Evolutionary conservation across 164 flowering plant species (phyloP).

Genomic region (Paratinospora sagittata): DNA sequence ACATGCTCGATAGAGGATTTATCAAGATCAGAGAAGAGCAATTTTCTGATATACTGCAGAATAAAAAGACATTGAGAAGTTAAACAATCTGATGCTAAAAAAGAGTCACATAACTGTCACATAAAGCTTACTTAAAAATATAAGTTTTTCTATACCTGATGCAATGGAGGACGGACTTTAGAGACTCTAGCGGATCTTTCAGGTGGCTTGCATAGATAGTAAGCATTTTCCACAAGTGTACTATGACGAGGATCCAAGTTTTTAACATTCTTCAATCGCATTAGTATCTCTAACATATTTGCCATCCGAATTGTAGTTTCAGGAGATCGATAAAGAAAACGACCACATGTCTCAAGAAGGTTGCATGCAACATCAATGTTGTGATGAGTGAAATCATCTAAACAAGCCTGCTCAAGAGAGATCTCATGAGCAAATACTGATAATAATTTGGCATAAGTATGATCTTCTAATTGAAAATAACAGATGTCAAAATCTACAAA

Average conservation of each 20-base stretch:
- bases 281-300: constrained; percentile 94
- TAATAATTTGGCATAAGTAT: not conserved
- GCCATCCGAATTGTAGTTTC: constrained; percentile 89
- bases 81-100: not conserved
- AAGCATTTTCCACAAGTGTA: constrained; percentile 97
- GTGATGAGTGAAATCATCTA: constrained; percentile 97
- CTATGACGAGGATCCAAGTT: constrained; percentile 97
- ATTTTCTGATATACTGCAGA: constrained; percentile 84
- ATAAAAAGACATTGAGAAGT: constrained; percentile 1
- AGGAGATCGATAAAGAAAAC: constrained; percentile 94
- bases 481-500: not conserved
- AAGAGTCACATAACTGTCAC: constrained; percentile 7
- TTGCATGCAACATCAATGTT: constrained; percentile 99
- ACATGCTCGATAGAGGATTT: constrained; percentile 91
- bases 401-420: constrained; percentile 67
- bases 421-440: not conserved
- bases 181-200: constrained; percentile 88
- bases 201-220: constrained; percentile 97
- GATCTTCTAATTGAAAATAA: not conserved
- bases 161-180: constrained; percentile 91
- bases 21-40: constrained; percentile 89
- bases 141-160: constrained; percentile 56
- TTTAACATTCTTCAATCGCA: constrained; percentile 97
- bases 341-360: constrained; percentile 98
- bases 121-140: not conserved